phyloP scores from a whole-genome alignment of 805 yeast genomes.

The Monosporozyma yasuniensis region DNA sequence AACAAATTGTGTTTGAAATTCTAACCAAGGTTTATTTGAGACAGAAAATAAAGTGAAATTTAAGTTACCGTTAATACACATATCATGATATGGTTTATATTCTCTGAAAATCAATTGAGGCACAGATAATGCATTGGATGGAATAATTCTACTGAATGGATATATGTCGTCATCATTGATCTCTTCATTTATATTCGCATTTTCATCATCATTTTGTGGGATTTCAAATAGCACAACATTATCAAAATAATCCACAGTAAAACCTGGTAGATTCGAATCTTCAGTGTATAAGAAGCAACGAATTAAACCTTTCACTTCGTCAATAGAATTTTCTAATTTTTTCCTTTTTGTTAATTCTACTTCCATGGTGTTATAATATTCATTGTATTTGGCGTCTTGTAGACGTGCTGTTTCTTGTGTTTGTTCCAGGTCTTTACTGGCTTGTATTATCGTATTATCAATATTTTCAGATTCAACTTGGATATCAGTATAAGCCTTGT shows the following conservation, averaged over 20 bases:
- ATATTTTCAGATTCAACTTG: conserved; percentile 1
- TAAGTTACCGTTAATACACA: conserved; percentile 17
- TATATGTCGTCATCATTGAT: conserved; percentile 1
- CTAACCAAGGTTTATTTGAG: conserved; percentile 11
- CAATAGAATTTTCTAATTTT: conserved; percentile 43
- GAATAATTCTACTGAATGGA: conserved; percentile 19
- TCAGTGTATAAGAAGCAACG: conserved; percentile 25
- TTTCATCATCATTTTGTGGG: not conserved
- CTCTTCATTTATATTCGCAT: not conserved
- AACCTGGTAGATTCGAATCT: conserved; percentile 1
- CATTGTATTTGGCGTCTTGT: conserved; percentile 4
- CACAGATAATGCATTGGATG: conserved; percentile 13
- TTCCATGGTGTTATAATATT: conserved; percentile 7
- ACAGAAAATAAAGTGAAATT: conserved; percentile 23
- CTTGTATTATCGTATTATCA: not conserved
- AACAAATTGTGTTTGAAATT: conserved; percentile 11
- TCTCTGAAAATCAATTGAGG: conserved; percentile 20
- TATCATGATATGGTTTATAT: conserved; percentile 21
- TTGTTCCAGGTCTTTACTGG: not conserved
- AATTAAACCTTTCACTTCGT: conserved; percentile 30
- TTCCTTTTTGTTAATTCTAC: conserved; percentile 26
- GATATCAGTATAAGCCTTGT: not conserved
- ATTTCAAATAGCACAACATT: conserved; percentile 4
- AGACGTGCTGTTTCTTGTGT: conserved; percentile 1
- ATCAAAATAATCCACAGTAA: conserved; percentile 13